Evolutionary conservation across 129 eudicot species (phyloP).

Genomic region (Artemisia argyi): DNA sequence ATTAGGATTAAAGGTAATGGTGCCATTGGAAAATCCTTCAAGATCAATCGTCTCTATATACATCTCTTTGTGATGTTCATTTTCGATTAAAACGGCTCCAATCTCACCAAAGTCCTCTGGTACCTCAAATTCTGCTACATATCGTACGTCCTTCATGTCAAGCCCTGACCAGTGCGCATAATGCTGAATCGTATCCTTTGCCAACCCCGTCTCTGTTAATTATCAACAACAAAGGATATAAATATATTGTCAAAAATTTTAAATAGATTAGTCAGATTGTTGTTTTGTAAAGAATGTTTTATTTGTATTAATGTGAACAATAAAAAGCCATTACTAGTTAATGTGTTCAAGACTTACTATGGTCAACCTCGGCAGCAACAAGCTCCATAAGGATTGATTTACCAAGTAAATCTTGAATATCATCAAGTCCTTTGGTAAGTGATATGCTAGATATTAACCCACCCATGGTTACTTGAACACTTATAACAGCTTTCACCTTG

Average conservation of each 20-base stretch:
- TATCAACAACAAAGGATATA: background rate
- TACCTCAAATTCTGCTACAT: conserved; percentile 39
- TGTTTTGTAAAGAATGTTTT: no score
- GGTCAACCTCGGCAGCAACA: conserved; percentile 61
- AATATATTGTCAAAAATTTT: no score
- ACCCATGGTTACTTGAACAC: conserved; percentile 45
- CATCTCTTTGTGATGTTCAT: conserved; percentile 12
- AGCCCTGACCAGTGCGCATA: conserved; percentile 37
- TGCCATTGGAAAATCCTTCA: conserved; percentile 4
- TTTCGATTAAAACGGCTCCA: conserved; percentile 50
- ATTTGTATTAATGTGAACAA: background rate
- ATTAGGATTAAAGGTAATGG: background rate
- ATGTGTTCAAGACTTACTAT: conserved; percentile 39
- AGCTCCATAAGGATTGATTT: conserved; percentile 55
- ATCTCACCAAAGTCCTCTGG: conserved; percentile 56
- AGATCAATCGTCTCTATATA: background rate
- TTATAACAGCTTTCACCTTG: conserved; percentile 40
- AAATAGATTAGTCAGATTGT: no score
- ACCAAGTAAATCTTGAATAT: conserved; percentile 51
- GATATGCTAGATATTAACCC: conserved; percentile 43
- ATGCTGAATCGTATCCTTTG: conserved; percentile 38
- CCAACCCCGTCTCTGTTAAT: conserved; percentile 38
- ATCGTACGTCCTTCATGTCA: conserved; percentile 28
- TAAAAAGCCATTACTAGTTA: background rate
- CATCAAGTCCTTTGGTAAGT: conserved; percentile 44